phyloP scores from a whole-genome alignment of 768 basidiomycete genomes.

The Kwoniella botswanensis region DNA sequence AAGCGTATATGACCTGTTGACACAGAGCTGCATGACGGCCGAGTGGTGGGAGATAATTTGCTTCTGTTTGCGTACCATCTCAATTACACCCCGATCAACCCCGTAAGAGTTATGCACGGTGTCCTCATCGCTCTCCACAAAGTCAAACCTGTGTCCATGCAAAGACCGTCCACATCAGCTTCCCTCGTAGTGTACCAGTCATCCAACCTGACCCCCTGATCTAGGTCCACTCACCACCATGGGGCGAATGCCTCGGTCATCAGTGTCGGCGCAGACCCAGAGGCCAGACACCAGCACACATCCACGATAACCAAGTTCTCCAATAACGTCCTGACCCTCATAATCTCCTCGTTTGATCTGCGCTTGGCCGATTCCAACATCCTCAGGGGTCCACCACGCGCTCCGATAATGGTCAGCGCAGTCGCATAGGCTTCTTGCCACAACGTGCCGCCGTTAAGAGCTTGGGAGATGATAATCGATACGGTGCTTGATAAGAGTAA shows the following conservation, averaged over 20 bases:
- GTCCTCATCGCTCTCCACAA: conserved; percentile 11
- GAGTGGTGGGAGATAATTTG: background rate
- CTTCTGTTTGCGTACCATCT: conserved; percentile 19
- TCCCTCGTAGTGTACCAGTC: background rate
- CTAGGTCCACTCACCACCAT: too few species aligned
- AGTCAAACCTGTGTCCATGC: conserved; percentile 18
- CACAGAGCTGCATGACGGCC: too few species aligned
- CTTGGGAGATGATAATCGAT: conserved; percentile 19
- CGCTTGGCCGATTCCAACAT: conserved; percentile 17
- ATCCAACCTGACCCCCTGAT: too few species aligned
- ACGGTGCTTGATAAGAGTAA: conserved; percentile 22
- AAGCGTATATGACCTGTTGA: too few species aligned
- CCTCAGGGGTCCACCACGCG: conserved; percentile 17
- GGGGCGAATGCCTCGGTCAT: too few species aligned
- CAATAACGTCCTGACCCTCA: conserved; percentile 14
- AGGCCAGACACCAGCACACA: conserved; percentile 14
- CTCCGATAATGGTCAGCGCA: conserved; percentile 9
- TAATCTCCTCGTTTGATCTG: background rate
- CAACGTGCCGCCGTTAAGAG: background rate
- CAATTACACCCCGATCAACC: conserved; percentile 22
- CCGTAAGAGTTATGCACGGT: conserved; percentile 22
- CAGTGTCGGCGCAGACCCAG: too few species aligned
- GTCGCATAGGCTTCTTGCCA: conserved; percentile 23
- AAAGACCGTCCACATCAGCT: background rate
- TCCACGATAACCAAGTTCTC: conserved; percentile 23